phyloP scores from a whole-genome alignment of 345 rosid genomes.

The Citrus trifoliata region DNA sequence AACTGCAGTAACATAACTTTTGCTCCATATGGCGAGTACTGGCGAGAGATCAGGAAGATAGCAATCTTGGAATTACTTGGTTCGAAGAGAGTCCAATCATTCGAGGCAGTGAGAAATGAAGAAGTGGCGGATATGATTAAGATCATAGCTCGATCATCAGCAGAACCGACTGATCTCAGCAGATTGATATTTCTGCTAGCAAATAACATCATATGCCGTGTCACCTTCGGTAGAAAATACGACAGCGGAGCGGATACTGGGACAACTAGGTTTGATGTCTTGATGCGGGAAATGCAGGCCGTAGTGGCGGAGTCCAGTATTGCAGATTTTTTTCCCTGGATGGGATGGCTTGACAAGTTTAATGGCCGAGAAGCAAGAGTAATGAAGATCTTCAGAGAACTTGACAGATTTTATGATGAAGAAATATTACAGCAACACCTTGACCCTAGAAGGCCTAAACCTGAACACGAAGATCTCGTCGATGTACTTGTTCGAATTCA shows the following conservation, averaged over 20 bases:
- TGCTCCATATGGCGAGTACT: conserved; percentile 30
- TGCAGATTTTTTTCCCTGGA: conserved; percentile 36
- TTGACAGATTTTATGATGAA: conserved; percentile 29
- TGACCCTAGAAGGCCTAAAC: conserved; percentile 15
- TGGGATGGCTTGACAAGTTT: conserved; percentile 38
- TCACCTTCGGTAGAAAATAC: conserved; percentile 31
- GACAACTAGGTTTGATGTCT: conserved; percentile 11
- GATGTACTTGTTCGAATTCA: conserved; percentile 28
- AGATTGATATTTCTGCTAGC: conserved; percentile 12
- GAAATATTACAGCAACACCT: conserved; percentile 31
- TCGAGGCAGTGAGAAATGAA: conserved; percentile 28
- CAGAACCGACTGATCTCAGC: conserved; percentile 25
- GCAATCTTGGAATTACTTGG: conserved; percentile 28
- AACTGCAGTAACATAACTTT: conserved; percentile 22
- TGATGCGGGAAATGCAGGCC: conserved; percentile 22
- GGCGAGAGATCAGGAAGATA: conserved; percentile 43
- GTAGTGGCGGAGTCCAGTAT: conserved; percentile 24
- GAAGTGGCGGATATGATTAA: conserved; percentile 27
- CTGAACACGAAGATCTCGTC: conserved; percentile 32
- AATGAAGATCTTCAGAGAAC: conserved; percentile 25
- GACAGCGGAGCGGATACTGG: background rate
- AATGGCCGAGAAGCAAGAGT: conserved; percentile 29
- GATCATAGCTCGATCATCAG: conserved; percentile 7
- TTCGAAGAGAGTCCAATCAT: conserved; percentile 35
- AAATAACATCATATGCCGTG: conserved; percentile 31